These are phyloP conservation scores for Fulvia fulva DNA, from an alignment of 2,329 filamentous ascomycete species.

Conservation along the genomic window DNA sequence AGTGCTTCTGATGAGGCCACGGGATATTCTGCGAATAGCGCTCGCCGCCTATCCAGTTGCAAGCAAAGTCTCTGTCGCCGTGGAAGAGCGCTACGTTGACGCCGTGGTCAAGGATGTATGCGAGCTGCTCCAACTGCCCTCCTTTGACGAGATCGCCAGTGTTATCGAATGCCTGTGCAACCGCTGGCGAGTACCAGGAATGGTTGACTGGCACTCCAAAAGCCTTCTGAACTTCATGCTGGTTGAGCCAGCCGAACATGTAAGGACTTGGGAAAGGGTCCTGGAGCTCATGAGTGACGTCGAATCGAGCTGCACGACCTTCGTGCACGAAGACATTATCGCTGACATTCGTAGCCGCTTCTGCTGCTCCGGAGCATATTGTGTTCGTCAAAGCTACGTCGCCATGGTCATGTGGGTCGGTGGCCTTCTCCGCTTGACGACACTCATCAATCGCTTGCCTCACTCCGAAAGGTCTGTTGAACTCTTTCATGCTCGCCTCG, in stretches of 20 bases:
- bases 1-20: conserved; percentile 42
- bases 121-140: conserved; percentile 38
- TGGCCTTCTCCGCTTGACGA: conserved; percentile 43
- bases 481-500: conserved; percentile 37
- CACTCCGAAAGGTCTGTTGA: conserved; percentile 49
- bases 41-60: conserved; percentile 55
- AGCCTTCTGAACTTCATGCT: conserved; percentile 53
- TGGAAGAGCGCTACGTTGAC: conserved; percentile 66
- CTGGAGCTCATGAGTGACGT: conserved; percentile 46
- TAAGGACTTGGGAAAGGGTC: conserved; percentile 40
- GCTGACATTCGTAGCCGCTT: conserved; percentile 45
- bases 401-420: conserved; percentile 50
- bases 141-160: conserved; percentile 42
- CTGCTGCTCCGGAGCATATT: conserved; percentile 26
- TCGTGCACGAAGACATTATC: conserved; percentile 42
- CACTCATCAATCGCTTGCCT: conserved; percentile 53
- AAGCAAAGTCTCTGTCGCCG: conserved; percentile 57
- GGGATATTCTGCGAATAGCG: conserved; percentile 48
- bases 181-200: conserved; percentile 27
- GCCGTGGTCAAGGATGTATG: conserved; percentile 39
- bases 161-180: conserved; percentile 39
- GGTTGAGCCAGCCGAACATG: conserved; percentile 55
- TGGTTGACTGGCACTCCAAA: conserved; percentile 51
- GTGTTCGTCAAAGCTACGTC: conserved; percentile 34
- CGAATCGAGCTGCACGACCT: conserved; percentile 52